phyloP scores from a whole-genome alignment of 2,329 filamentous ascomycete species.

The Aspergillus fructus region DNA sequence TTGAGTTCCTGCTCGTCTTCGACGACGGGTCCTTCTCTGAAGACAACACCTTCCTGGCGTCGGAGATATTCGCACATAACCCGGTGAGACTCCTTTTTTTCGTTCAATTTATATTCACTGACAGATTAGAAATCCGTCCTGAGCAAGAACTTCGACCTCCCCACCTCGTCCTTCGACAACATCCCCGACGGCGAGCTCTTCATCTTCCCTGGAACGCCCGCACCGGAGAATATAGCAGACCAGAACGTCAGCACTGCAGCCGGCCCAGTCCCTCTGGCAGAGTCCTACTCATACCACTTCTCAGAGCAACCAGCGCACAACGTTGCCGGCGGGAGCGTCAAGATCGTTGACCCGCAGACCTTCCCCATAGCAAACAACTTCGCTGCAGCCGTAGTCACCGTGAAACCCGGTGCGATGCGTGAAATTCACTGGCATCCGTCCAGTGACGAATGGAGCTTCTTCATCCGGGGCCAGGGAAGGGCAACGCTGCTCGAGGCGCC shows the following conservation, averaged over 20 bases:
- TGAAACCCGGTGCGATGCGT: slow-evolving; percentile 69
- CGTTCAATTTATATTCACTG: background rate
- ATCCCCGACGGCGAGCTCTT: slow-evolving; percentile 69
- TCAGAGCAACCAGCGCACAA: slow-evolving; percentile 66
- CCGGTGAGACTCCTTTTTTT: slow-evolving; percentile 23
- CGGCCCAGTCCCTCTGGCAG: slow-evolving; percentile 65
- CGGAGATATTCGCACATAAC: slow-evolving; percentile 57
- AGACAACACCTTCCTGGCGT: slow-evolving; percentile 73
- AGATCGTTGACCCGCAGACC: slow-evolving; percentile 73
- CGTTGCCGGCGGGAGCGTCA: slow-evolving; percentile 68
- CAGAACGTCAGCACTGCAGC: slow-evolving; percentile 61
- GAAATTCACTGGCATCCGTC: slow-evolving; percentile 84
- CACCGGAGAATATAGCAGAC: slow-evolving; percentile 63
- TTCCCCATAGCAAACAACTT: slow-evolving; percentile 73
- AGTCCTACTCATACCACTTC: slow-evolving; percentile 69
- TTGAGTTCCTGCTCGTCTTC: slow-evolving; percentile 64
- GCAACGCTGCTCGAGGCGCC: slow-evolving; percentile 73
- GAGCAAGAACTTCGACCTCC: slow-evolving; percentile 55
- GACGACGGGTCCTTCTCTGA: slow-evolving; percentile 61
- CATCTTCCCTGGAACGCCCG: slow-evolving; percentile 69
- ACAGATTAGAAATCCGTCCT: slow-evolving; percentile 47
- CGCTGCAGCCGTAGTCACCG: slow-evolving; percentile 69
- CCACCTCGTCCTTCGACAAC: slow-evolving; percentile 56
- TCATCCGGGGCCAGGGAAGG: slow-evolving; percentile 69
- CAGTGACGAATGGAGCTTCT: slow-evolving; percentile 79